Percentiles rank a stretch among this genome's conserved stretches.
Conservation (phyloP, 164 flowering plant species). For the Akebia trifoliata region DNA sequence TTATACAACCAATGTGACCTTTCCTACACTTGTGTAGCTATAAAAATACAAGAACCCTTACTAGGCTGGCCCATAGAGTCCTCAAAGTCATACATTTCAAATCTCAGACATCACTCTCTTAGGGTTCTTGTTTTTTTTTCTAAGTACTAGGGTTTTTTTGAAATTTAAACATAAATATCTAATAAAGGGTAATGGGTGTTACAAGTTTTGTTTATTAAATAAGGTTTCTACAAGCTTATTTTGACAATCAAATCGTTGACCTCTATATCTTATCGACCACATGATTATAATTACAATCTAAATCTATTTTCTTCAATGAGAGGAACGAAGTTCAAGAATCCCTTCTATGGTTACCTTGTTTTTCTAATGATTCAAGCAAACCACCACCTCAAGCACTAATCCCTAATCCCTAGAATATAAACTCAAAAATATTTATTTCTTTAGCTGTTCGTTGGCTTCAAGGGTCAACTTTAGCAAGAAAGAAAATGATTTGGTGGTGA, state of each 20-base stretch:
- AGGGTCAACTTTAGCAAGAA: no score
- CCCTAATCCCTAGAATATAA: no score
- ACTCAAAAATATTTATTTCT: no score
- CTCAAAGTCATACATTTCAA: not conserved
- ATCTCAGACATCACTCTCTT: not conserved
- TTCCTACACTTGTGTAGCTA: not conserved
- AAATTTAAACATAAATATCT: not conserved
- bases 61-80: conserved; percentile 7
- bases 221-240: not conserved
- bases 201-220: not conserved
- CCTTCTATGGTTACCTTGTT: not conserved
- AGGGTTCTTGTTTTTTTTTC: not conserved
- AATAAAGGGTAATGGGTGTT: not conserved
- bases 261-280: not conserved
- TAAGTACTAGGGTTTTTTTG: not conserved
- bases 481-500: no score
- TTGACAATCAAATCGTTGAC: conserved; percentile 5
- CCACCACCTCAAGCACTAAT: no score
- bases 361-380: not conserved
- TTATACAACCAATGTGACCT: not conserved
- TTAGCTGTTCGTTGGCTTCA: no score
- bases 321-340: not conserved
- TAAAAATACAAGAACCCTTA: not conserved
- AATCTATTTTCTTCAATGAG: not conserved
- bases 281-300: conserved; percentile 7